phyloP scores from a whole-genome alignment of 805 yeast genomes.

The Brettanomyces nanus region DNA sequence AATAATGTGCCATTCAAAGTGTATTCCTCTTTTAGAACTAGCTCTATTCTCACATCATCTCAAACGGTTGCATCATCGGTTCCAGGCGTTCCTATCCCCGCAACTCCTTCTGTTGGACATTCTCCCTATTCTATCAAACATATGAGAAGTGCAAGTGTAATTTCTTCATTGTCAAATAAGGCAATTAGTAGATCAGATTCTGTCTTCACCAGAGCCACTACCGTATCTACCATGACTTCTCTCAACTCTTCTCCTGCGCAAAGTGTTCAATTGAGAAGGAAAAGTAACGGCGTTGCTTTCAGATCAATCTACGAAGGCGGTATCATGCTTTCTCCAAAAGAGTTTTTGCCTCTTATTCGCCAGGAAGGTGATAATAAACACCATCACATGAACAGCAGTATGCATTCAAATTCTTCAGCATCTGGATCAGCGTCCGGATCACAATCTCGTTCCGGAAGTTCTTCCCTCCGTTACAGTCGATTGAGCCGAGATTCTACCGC shows the following conservation, averaged over 20 bases:
- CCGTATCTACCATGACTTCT: conserved; percentile 15
- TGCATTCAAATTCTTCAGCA: too few species aligned
- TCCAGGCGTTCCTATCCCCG: too few species aligned
- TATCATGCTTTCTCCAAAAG: neutral
- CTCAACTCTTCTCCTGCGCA: conserved; percentile 5
- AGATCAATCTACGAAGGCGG: neutral
- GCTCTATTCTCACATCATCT: conserved; percentile 15
- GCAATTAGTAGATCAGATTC: conserved; percentile 12
- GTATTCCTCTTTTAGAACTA: conserved; percentile 25
- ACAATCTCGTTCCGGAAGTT: too few species aligned
- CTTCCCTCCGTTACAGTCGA: too few species aligned
- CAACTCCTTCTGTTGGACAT: too few species aligned
- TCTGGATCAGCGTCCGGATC: too few species aligned
- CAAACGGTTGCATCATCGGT: too few species aligned
- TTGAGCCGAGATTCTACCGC: too few species aligned
- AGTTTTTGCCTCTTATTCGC: conserved; percentile 15
- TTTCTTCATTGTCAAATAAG: conserved; percentile 10
- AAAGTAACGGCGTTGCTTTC: conserved; percentile 1
- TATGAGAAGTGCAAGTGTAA: conserved; percentile 22
- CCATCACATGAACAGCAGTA: too few species aligned
- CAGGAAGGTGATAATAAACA: conserved; percentile 15
- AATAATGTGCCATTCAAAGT: conserved; percentile 13
- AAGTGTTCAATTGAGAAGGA: conserved; percentile 1
- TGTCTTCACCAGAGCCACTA: conserved; percentile 24
- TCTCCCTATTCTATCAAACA: conserved; percentile 20